Base-by-base conservation (phyloP, 225 moss, liverwort and hornwort genomes). In the Bryum argenteum region DNA sequence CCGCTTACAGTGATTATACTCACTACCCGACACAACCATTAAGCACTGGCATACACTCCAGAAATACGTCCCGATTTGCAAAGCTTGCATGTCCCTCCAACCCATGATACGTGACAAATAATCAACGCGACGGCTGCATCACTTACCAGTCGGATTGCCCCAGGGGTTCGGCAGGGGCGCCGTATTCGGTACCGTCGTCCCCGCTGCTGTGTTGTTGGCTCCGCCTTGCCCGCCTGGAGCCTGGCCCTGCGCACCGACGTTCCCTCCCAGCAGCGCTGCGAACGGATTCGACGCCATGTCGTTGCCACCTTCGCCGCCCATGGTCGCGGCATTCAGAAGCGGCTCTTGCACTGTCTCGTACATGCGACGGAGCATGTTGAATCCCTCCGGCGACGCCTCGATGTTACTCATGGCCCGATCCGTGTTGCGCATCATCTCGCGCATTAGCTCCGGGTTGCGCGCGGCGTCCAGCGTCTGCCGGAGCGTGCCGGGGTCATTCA, bases 371-470 rank as follows among this genome's bases (percentile, higher is more conserved):
- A 98, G 87, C 98, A 98, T 98, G 76, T 98, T 98, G 70, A 98
- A 98, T 20, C 98, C 98, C 69, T 98, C 98, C 24, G 98, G 98
- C 24, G 98, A 98, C 53, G 98, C 98, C 83, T 98, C 98, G 72
- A 98, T 98, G 71, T 98, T 98, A 71, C 98, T 98, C 98, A 98
- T 98, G 63, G 98, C 98, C 16, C 98, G 84, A 24, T 98, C 98
- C 17, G 98, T 98, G 70, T 98, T 98, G 41, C 98, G 85, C 98
- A 98, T 98, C 98, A 98, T 98, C 78, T 98, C 98, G 60, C 98
- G 84, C 98, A 98, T 98, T 20, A 98, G 84, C 78, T 98, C 98
- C 20, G 98, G 98, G 61, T 98, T 98, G 68, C 98, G 89, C 16
- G 98, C 98, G 2, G 98, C 98, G 63, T 98, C 98, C 77, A 98